phyloP scores from a whole-genome alignment of 345 rosid species.

The Streptanthus diversifolius region DNA sequence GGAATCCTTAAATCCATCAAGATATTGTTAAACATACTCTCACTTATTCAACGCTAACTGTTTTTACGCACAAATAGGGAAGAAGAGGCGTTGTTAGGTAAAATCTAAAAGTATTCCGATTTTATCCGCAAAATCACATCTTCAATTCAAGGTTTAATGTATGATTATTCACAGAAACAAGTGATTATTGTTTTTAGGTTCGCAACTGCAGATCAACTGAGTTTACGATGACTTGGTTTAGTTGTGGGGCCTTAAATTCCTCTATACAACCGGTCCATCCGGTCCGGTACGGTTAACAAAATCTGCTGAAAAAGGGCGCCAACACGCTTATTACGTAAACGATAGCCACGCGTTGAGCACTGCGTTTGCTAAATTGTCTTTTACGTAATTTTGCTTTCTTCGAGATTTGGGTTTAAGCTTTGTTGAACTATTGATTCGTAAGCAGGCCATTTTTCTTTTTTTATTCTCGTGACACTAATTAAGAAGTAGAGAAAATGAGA shows the following conservation, averaged over 20 bases:
- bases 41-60: too few species aligned
- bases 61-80: neutral
- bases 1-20: neutral
- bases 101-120: neutral
- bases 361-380: neutral
- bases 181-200: too few species aligned
- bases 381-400: neutral
- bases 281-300: neutral
- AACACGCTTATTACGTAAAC: neutral
- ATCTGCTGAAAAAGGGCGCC: neutral
- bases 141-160: too few species aligned
- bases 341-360: slow-evolving; percentile 14
- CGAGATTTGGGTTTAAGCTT: neutral
- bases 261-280: neutral
- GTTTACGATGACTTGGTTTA: neutral
- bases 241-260: neutral
- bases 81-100: neutral
- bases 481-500: slow-evolving; percentile 15
- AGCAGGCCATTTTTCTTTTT: neutral
- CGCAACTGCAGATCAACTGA: neutral
- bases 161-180: too few species aligned
- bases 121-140: neutral
- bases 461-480: neutral
- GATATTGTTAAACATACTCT: neutral
- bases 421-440: neutral